These are phyloP conservation scores for Mycosarcoma mackinlayi DNA, from an alignment of 1,284 basidiomycete species.

Conservation along the genomic window DNA sequence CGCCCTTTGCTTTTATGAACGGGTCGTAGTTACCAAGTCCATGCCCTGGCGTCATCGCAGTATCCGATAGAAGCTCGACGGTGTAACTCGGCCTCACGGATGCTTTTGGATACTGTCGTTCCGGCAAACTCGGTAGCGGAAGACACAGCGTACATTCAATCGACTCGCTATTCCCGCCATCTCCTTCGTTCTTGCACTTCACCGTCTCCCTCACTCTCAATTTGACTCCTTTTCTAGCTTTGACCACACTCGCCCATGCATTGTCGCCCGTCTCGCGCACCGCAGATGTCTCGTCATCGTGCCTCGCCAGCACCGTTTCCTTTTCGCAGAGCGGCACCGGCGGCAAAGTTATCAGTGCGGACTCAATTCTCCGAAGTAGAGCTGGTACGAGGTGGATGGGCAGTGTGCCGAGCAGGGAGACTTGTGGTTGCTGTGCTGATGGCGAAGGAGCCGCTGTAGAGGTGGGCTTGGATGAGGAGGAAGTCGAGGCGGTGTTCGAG, in stretches of 20 bases:
- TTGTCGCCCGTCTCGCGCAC: constrained; percentile 50
- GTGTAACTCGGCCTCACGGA: constrained; percentile 36
- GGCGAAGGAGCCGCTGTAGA: neutral
- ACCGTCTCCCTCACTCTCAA: constrained; percentile 25
- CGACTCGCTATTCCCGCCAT: neutral
- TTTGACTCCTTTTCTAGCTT: constrained; percentile 28
- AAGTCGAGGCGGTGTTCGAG: constrained; percentile 8
- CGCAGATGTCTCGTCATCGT: constrained; percentile 33
- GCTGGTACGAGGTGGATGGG: constrained; percentile 22
- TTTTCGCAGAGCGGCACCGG: constrained; percentile 24
- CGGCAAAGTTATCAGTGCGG: constrained; percentile 15
- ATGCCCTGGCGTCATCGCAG: neutral
- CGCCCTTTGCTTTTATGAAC: neutral
- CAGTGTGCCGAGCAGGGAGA: constrained; percentile 41
- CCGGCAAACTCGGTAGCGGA: constrained; percentile 32
- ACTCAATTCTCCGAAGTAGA: constrained; percentile 23
- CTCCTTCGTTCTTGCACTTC: neutral
- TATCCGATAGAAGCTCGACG: constrained; percentile 29
- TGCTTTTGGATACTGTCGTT: constrained; percentile 39
- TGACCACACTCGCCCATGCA: constrained; percentile 47
- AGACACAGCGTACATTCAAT: constrained; percentile 28
- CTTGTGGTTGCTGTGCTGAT: constrained; percentile 28
- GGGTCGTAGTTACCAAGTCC: neutral
- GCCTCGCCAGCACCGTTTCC: constrained; percentile 35
- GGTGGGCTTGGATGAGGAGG: constrained; percentile 7